Percentiles rank a stretch among this genome's conserved stretches.
Evolutionary conservation across 192 early-diverging fungal species (phyloP).

Genomic region (Umbelopsis ramanniana): DNA sequence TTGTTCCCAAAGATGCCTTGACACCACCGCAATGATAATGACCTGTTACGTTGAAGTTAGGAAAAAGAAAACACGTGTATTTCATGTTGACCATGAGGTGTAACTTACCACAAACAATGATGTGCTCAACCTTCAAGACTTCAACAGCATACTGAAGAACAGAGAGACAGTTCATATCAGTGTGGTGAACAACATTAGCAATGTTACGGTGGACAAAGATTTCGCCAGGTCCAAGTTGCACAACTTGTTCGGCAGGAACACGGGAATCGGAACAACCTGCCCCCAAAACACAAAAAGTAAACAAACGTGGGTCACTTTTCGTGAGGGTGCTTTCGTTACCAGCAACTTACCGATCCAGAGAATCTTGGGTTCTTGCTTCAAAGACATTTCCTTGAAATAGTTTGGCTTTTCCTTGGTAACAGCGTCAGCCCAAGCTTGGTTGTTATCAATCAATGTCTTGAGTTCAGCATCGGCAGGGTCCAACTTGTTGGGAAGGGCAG

Average conservation of each 20-base stretch:
- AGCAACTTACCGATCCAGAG: constrained; percentile 77
- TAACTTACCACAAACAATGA: constrained; percentile 84
- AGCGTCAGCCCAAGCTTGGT: constrained; percentile 65
- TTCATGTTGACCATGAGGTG: neutral
- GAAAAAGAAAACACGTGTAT: too few species aligned
- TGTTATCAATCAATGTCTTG: constrained; percentile 50
- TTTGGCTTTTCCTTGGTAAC: constrained; percentile 62
- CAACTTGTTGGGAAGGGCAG: constrained; percentile 22
- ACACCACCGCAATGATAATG: constrained; percentile 81
- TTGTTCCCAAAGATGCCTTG: constrained; percentile 58
- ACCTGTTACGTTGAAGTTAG: constrained; percentile 25
- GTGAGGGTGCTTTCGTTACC: neutral
- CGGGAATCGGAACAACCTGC: constrained; percentile 92
- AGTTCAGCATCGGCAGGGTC: constrained; percentile 32
- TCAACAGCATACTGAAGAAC: constrained; percentile 96
- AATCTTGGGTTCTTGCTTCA: constrained; percentile 81
- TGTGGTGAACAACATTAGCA: constrained; percentile 85
- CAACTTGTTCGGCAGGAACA: constrained; percentile 82
- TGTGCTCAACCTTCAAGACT: constrained; percentile 88
- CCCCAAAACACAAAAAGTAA: neutral
- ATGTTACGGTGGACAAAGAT: constrained; percentile 98
- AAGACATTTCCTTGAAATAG: constrained; percentile 74
- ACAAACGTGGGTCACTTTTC: neutral
- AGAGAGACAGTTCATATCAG: constrained; percentile 81
- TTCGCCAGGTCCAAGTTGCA: constrained; percentile 75